Evolutionary conservation across 352 stramenopile genomes (phyloP).

Genomic region (Pythium scleroteichum): DNA sequence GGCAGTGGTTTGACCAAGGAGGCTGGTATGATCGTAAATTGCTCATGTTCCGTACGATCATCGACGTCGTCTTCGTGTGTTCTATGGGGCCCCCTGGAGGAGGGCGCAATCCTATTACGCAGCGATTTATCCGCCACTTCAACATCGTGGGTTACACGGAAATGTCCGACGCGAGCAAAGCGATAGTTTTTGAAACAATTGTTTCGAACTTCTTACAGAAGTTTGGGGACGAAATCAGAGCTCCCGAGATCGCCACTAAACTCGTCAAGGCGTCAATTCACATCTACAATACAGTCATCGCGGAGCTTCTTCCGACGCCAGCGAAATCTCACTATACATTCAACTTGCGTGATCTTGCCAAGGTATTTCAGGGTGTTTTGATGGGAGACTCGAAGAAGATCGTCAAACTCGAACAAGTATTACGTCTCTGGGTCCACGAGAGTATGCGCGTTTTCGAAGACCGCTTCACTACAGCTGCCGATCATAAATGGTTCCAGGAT

Average conservation of each 20-base stretch:
- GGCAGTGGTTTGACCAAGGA: conserved; percentile 94
- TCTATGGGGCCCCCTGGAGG: conserved; percentile 84
- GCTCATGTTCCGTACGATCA: conserved; percentile 88
- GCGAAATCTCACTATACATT: conserved; percentile 89
- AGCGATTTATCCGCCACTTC: conserved; percentile 80
- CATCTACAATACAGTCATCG: conserved; percentile 87
- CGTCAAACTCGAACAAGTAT: conserved; percentile 61
- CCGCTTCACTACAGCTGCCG: conserved; percentile 69
- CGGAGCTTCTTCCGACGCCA: conserved; percentile 77
- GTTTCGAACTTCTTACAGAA: conserved; percentile 67
- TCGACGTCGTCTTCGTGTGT: conserved; percentile 87
- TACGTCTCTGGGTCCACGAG: conserved; percentile 83
- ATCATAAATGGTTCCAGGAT: conserved; percentile 83
- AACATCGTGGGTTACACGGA: conserved; percentile 88
- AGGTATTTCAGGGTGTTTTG: conserved; percentile 84
- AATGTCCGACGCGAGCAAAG: conserved; percentile 81
- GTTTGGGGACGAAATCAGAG: conserved; percentile 72
- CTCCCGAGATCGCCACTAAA: conserved; percentile 46
- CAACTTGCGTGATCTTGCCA: conserved; percentile 87
- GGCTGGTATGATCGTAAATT: conserved; percentile 96
- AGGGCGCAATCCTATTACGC: conserved; percentile 78
- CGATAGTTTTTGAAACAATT: conserved; percentile 84
- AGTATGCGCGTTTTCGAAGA: conserved; percentile 88
- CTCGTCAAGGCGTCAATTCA: conserved; percentile 74
- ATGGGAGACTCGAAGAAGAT: conserved; percentile 85